Base-by-base conservation (phyloP, 495 filamentous ascomycete genomes). In the Aspergillus diversus region DNA sequence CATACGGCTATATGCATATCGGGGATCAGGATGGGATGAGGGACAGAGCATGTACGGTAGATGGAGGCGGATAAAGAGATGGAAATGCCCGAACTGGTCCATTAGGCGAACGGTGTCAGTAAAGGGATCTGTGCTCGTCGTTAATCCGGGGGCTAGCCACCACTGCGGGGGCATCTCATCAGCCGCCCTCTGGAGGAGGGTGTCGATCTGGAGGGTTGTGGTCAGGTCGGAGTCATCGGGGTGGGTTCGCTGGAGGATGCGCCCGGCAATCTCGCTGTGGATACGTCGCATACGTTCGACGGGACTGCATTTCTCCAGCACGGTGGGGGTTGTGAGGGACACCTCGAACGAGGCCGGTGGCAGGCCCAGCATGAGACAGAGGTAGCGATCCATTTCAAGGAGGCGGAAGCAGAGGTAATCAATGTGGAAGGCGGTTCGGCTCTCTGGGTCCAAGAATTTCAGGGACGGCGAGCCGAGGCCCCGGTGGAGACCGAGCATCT, bases 281-380 rank as follows among this genome's bases (percentile, higher is more conserved):
- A 68, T 66, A 27, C 73, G 67, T 55, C 73, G 62, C 56, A 75
- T 61, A 15, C 73, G 67, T 0, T 71, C 69, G 2, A 48, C 55
- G 27, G 69, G 64, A 21, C 48, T 5, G 51, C 60, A 66, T 13
- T 12, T 58, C 57, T 66, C 52, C 15, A 67, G 46, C 13, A 51
- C 55, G 33, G 64, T 43, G 8, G 55, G 43, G 9, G 43, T 65
- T n/a, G 58, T 46, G 42, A 70, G 73, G 16, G 74, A 72, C 3
- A 56, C 33, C 50, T 83, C 79, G 13, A 57, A 37, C 11, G 75
- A 69, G 12, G 62, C 66, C 57, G 79, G 75, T 4, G 82, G 79
- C 11, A 85, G 69, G n/a, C 83, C 83, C 0, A 85, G 68, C 31
- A 81, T 69, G 16, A 84, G 62, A n/a, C 76, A 79, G 7, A 82